Evolutionary conservation across 352 stramenopile genomes (phyloP).

Genomic region (Globisporangium camurandrum): DNA sequence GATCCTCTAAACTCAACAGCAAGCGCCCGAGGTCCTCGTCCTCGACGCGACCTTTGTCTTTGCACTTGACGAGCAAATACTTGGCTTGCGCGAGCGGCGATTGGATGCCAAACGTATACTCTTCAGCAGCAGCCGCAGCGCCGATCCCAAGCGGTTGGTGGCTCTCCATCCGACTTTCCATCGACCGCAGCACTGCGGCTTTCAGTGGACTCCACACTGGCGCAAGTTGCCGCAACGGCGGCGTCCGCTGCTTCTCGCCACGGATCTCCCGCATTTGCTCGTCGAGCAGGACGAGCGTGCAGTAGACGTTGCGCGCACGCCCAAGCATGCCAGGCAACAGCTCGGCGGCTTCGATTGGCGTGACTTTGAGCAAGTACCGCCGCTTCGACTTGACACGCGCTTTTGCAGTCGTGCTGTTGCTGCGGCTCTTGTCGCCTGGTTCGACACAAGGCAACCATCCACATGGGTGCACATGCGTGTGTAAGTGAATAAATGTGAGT

Average conservation of each 20-base stretch:
- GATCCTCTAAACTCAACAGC: conserved; percentile 72
- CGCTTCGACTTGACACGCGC: conserved; percentile 62
- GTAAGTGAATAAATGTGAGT: not conserved
- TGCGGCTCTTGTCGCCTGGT: conserved; percentile 8
- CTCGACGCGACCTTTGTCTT: conserved; percentile 81
- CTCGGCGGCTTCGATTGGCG: conserved; percentile 73
- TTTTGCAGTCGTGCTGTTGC: conserved; percentile 15
- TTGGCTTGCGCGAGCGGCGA: conserved; percentile 70
- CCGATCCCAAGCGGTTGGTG: conserved; percentile 84
- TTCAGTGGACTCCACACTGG: conserved; percentile 84
- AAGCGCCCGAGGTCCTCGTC: conserved; percentile 73
- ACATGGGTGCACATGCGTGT: not conserved
- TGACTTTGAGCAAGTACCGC: conserved; percentile 79
- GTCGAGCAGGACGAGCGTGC: conserved; percentile 78
- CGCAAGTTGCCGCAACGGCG: conserved; percentile 41
- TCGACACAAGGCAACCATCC: not conserved
- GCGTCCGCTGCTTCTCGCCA: conserved; percentile 82
- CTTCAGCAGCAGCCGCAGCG: conserved; percentile 65
- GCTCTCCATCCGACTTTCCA: conserved; percentile 70
- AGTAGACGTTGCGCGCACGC: conserved; percentile 66
- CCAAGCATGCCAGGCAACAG: conserved; percentile 53
- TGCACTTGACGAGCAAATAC: conserved; percentile 84
- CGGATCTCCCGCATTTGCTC: conserved; percentile 82
- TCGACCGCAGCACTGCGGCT: conserved; percentile 63
- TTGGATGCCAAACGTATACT: conserved; percentile 84